Conservation (phyloP, 305 asterid genomes). For the Withania somnifera region DNA sequence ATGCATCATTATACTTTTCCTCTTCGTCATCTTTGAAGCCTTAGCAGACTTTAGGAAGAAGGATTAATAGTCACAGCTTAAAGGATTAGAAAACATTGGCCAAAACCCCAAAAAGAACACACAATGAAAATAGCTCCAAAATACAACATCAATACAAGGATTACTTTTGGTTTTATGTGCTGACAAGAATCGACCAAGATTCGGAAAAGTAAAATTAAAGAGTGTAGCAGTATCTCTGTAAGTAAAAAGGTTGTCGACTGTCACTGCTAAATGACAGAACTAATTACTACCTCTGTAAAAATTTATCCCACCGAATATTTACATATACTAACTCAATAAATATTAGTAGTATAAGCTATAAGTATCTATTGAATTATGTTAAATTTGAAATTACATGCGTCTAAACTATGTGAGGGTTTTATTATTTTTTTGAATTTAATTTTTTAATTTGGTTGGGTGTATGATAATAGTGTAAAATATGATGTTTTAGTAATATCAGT, state of each 20-base stretch:
- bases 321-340: not conserved
- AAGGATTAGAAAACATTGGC: not conserved
- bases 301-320: not conserved
- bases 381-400: no score
- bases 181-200: slow-evolving; percentile 4
- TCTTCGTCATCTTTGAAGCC: not conserved
- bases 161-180: not conserved
- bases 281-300: not conserved
- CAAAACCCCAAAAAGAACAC: not conserved
- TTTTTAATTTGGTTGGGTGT: no score
- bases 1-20: not conserved
- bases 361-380: no score
- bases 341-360: no score
- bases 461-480: no score
- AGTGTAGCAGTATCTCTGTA: not conserved
- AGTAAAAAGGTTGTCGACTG: not conserved
- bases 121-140: not conserved
- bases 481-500: no score
- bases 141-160: not conserved
- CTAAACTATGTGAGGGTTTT: no score
- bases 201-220: not conserved
- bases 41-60: not conserved
- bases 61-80: not conserved
- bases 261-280: not conserved
- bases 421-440: no score